Base-by-base conservation (phyloP, 306 rosid genomes). In the Citrullus mucosospermus region DNA sequence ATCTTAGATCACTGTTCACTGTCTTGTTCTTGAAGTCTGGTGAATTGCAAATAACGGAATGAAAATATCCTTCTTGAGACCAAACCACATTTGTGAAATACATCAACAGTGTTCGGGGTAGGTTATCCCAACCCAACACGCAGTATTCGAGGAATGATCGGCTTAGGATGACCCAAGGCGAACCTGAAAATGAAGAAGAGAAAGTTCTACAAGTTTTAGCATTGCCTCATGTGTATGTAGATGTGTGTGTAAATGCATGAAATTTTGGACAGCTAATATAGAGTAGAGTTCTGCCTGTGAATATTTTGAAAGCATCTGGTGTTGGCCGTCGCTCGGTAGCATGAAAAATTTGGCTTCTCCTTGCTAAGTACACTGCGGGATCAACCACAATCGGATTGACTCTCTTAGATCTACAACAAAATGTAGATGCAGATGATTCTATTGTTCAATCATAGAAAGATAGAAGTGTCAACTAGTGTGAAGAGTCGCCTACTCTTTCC, bases 21-120 rank as follows among this genome's bases (percentile, higher is more conserved):
- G 99, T 87, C 1, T 91, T 92, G 89, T 95, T 95, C 82, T 85
- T 90, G 78, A 85, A 95, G 72, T 88, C 96, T 6, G 90, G 96
- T 48, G 97, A 86, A 55, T 95, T 95, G 89, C 98, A 95, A 80
- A 91, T 60, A 7, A 95, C 97, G 1, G 98, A 83, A 73, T 92
- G 98, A 79, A 95, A 95, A 86, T 95, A 95, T 77, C 97, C 97
- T 88, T 95, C 98, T 85, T 92, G 88, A 22, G 98, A 86, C 82
- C 92, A 61, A 75, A 91, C 83, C 48, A 89, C 97, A 54, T 95
- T 95, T 6, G 96, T 92, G 73, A 92, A 95, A 76, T 95, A 95
- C 98, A 95, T 92, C 59, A 95, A 84, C 28, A 95, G 85, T 18
- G 85, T 89, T 22, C 98, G 86, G 13, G 98, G 98, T 62, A 95